These are phyloP conservation scores for Graphiopsis chlorocephala DNA, from an alignment of 2,329 filamentous ascomycete genomes.

Conservation along the genomic window DNA sequence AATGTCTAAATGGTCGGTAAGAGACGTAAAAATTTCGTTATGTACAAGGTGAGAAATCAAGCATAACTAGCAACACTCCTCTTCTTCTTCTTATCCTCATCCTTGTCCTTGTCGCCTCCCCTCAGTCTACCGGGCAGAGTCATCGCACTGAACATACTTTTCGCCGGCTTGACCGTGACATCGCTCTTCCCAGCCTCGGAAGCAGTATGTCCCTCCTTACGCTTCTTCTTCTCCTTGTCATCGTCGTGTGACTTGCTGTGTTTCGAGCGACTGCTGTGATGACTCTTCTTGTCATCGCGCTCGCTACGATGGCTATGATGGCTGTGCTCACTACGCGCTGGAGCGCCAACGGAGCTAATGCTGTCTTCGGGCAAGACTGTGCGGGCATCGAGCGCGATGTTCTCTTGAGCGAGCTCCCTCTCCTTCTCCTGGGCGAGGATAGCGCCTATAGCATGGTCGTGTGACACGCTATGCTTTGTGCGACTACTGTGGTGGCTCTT, in stretches of 20 bases:
- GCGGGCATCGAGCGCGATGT: not conserved
- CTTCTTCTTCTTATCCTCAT: slow-evolving; percentile 38
- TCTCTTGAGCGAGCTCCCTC: slow-evolving; percentile 16
- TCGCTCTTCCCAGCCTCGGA: slow-evolving; percentile 25
- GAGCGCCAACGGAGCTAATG: slow-evolving; percentile 14
- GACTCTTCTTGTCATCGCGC: not conserved
- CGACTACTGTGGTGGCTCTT: not conserved
- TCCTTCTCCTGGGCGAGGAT: slow-evolving; percentile 10
- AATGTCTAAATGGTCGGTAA: not conserved
- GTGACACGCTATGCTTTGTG: slow-evolving; percentile 14
- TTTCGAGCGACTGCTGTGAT: slow-evolving; percentile 9
- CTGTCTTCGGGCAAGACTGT: slow-evolving; percentile 10
- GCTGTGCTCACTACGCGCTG: slow-evolving; percentile 1
- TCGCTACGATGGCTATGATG: slow-evolving; percentile 8
- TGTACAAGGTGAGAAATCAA: slow-evolving; percentile 1
- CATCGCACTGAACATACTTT: slow-evolving; percentile 32
- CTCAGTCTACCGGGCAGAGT: slow-evolving; percentile 30
- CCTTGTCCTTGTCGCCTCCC: slow-evolving; percentile 14
- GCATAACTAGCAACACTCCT: slow-evolving; percentile 35
- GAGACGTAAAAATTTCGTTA: not conserved
- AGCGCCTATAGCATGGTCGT: slow-evolving; percentile 12
- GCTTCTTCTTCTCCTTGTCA: slow-evolving; percentile 21
- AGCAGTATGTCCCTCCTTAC: slow-evolving; percentile 18
- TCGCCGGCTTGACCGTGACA: slow-evolving; percentile 27
- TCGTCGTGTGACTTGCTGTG: slow-evolving; percentile 17